Evolutionary conservation across 2,329 filamentous ascomycete genomes (phyloP), one percentile per base, ranked within the genome.

Genomic region (Blastomyces gilchristii): DNA sequence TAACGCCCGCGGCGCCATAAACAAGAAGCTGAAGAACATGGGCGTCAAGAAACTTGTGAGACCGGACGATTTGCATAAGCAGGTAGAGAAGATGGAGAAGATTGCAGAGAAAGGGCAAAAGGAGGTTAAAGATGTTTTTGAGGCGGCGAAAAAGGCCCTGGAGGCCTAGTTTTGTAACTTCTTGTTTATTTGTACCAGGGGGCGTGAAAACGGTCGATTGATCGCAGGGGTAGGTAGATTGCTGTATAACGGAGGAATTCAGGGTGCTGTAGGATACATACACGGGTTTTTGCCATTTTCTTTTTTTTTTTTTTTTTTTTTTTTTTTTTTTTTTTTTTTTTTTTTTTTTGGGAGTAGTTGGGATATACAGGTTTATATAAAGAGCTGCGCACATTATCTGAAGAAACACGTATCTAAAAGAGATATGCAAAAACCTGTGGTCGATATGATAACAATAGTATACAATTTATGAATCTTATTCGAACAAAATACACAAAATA

Each of bases 61-160:
- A 57, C 75, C 75, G 39, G 79, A 81, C 68, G 77, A 79, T 67
- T 67, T 78, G 63, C 73, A 74, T 58, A 80, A 77, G 67, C 77
- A 78, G 31, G 73, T 78, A 63, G 76, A 77, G 64, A 72, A 76
- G 65, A 79, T 81, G 78, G 78, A 81, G 67, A 79, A 78, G 65
- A 64, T 77, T 54, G 73, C 75, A 25, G 76, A 78, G 57, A 79
- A 76, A 68, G 79, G 77, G 16, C 77, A 78, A 63, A 78, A 76
- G 66, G 77, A 78, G 62, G 74, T 76, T 57, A 80, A 77, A 68
- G 76, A 77, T 65, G 65, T 78, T 8, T 79, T 78, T 65, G 78
- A 79, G 54, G 70, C 67, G 9, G 76, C 74, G 34, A 76, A 68
- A 67, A 77, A 74, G 69, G 69, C 68, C 0, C 67, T 78, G 63